Conservation (phyloP, 2,329 filamentous ascomycete species). For the Xylariaceae sp. region DNA sequence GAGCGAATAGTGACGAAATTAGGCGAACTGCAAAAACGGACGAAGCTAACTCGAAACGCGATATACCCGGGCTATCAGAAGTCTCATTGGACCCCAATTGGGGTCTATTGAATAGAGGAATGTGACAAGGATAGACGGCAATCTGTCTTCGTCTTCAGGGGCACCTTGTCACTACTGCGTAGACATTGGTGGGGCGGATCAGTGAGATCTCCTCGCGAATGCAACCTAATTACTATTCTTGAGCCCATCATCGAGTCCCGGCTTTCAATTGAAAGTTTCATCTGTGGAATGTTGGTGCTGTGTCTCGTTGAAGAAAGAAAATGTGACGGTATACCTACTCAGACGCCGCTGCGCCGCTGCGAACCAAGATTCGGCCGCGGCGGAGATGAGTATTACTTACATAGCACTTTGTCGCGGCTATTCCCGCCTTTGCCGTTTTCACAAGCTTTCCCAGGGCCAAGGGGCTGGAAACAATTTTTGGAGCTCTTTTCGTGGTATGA, state of each 20-base stretch:
- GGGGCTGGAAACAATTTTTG: slow-evolving; percentile 4
- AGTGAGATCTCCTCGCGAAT: not conserved
- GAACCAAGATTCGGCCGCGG: not conserved
- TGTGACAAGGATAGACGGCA: slow-evolving; percentile 3
- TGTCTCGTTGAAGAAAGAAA: not conserved
- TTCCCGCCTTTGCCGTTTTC: slow-evolving; percentile 16
- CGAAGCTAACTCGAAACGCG: slow-evolving; percentile 19
- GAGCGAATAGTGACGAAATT: slow-evolving; percentile 20
- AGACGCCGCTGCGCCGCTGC: no score
- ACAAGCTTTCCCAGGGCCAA: slow-evolving; percentile 3
- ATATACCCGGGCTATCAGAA: slow-evolving; percentile 7
- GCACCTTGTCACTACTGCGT: slow-evolving; percentile 3
- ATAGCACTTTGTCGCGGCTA: slow-evolving; percentile 6
- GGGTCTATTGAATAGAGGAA: not conserved
- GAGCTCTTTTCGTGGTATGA: not conserved
- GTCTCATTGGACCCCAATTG: not conserved
- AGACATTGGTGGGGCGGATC: slow-evolving; percentile 9
- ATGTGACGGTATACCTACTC: not conserved
- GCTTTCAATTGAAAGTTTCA: not conserved
- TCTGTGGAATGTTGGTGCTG: not conserved
- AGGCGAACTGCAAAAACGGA: slow-evolving; percentile 21
- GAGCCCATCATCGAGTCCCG: not conserved
- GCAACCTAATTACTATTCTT: not conserved
- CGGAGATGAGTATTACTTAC: not conserved
- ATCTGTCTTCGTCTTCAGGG: slow-evolving; percentile 1